Evolutionary conservation across 495 filamentous ascomycete species (phyloP).

Genomic region (Tuber calosporum): DNA sequence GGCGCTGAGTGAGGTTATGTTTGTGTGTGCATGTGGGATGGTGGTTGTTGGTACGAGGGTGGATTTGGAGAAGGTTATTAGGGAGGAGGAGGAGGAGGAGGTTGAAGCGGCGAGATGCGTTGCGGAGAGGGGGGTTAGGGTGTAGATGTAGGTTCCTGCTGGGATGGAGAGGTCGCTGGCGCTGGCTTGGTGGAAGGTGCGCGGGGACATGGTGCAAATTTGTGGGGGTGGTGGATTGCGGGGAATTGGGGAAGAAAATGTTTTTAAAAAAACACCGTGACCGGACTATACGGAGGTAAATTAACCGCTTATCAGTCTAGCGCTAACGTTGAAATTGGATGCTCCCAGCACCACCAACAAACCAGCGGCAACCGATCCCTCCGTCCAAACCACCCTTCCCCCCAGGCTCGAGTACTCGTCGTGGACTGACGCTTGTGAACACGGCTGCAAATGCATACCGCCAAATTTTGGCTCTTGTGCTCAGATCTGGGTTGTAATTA

Average conservation of each 20-base stretch:
- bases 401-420: too few relatives aligned
- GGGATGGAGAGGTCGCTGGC: constrained; percentile 43
- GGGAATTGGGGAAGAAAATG: not conserved
- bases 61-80: constrained; percentile 53
- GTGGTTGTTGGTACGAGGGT: constrained; percentile 45
- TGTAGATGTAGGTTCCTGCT: constrained; percentile 49
- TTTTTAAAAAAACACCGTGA: not conserved
- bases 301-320: not conserved
- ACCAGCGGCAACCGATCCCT: not conserved
- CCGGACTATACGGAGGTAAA: not conserved
- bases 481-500: too few relatives aligned
- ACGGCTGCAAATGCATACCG: too few relatives aligned
- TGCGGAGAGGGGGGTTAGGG: constrained; percentile 47
- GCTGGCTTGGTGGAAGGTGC: not conserved
- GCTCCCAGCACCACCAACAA: not conserved
- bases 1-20: constrained; percentile 53
- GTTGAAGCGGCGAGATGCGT: constrained; percentile 51
- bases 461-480: too few relatives aligned
- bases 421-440: too few relatives aligned
- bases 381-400: not conserved
- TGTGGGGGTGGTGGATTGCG: not conserved
- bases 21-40: constrained; percentile 48
- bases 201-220: not conserved
- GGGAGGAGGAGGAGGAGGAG: constrained; percentile 45
- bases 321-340: not conserved